Conservation (phyloP, 345 rosid genomes). For the Raphanus sativus region DNA sequence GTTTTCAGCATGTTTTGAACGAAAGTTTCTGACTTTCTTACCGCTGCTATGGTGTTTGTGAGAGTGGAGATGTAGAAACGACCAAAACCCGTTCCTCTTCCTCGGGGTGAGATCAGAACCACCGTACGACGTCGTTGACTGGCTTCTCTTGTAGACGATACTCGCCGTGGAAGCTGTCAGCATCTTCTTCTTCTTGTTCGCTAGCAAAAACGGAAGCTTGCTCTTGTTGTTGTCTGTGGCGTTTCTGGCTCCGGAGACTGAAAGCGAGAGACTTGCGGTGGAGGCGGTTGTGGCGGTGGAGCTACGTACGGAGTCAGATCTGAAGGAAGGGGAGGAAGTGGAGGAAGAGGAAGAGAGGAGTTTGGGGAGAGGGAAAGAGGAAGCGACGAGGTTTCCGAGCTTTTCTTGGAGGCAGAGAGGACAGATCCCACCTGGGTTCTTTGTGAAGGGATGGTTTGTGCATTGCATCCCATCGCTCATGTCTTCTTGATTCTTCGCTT, state of each 20-base stretch:
- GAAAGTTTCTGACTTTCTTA: constrained; percentile 42
- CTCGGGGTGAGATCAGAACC: constrained; percentile 58
- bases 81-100: constrained; percentile 83
- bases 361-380: constrained; percentile 70
- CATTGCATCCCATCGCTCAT: constrained; percentile 84
- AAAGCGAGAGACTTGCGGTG: constrained; percentile 31
- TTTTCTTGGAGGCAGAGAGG: constrained; percentile 97
- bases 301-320: constrained; percentile 58
- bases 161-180: constrained; percentile 41
- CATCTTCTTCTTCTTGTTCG: constrained; percentile 67
- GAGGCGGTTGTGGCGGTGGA: background rate
- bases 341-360: constrained; percentile 58
- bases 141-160: constrained; percentile 74
- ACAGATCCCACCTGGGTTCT: constrained; percentile 97
- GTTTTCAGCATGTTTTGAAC: background rate
- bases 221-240: constrained; percentile 29
- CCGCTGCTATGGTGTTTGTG: constrained; percentile 41
- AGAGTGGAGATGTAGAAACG: constrained; percentile 65
- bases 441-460: constrained; percentile 67
- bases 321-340: constrained; percentile 66
- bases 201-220: constrained; percentile 59
- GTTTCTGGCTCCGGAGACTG: constrained; percentile 44
- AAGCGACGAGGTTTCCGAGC: constrained; percentile 93
- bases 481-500: constrained; percentile 60
- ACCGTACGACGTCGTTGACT: constrained; percentile 46